Evolutionary conservation across 1,284 basidiomycete species (phyloP).

Genomic region (Pseudozyma flocculosa): DNA sequence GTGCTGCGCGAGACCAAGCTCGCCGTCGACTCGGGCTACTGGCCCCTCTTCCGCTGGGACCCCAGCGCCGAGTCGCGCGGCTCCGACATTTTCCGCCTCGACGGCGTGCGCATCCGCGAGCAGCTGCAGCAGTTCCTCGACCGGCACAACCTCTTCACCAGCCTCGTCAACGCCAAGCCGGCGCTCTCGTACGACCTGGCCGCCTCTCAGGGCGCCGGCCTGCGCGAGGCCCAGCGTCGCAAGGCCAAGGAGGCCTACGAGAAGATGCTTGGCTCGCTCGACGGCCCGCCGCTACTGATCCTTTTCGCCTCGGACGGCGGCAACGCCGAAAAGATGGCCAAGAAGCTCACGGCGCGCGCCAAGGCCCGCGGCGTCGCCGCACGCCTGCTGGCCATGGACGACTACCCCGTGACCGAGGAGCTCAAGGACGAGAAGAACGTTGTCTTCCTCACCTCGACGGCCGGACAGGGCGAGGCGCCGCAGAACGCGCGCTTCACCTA

Average conservation of each 20-base stretch:
- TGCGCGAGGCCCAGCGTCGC: slow-evolving; percentile 79
- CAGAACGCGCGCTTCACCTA: slow-evolving; percentile 90
- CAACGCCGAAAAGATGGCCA: slow-evolving; percentile 90
- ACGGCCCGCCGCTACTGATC: slow-evolving; percentile 84
- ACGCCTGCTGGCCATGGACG: slow-evolving; percentile 65
- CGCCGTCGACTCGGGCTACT: slow-evolving; percentile 93
- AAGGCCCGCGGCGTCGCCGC: slow-evolving; percentile 81
- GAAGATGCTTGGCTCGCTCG: slow-evolving; percentile 78
- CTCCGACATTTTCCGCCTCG: slow-evolving; percentile 82
- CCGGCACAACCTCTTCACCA: slow-evolving; percentile 91
- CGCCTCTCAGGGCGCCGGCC: slow-evolving; percentile 76
- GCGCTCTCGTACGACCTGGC: slow-evolving; percentile 81
- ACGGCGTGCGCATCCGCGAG: slow-evolving; percentile 90
- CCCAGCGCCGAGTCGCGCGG: slow-evolving; percentile 73
- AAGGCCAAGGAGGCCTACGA: slow-evolving; percentile 85
- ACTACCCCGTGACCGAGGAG: slow-evolving; percentile 69
- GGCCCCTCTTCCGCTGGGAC: slow-evolving; percentile 98
- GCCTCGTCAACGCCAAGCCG: slow-evolving; percentile 76
- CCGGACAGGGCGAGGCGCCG: slow-evolving; percentile 97
- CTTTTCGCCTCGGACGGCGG: slow-evolving; percentile 94
- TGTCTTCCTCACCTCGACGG: slow-evolving; percentile 86
- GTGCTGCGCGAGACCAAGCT: slow-evolving; percentile 95
- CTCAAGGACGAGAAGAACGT: slow-evolving; percentile 68
- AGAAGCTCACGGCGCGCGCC: slow-evolving; percentile 78
- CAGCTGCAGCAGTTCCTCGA: slow-evolving; percentile 95